A percentile compares a stretch with the other conserved stretches of the same genome.
Evolutionary conservation across 305 asterid species (phyloP).

Genomic region (Rubia peregrina): DNA sequence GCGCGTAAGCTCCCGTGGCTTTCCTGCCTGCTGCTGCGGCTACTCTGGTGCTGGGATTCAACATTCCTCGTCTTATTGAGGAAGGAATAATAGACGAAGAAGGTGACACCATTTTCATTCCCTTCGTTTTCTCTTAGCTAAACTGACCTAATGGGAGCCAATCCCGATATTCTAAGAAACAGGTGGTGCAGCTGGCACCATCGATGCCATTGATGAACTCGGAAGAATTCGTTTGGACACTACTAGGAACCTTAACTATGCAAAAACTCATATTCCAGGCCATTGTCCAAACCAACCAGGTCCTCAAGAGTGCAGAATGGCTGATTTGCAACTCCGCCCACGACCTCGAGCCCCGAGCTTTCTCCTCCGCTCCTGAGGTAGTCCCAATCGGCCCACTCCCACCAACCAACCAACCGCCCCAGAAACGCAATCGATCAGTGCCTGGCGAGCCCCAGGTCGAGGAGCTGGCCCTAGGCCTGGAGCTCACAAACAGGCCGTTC

Average conservation of each 20-base stretch:
- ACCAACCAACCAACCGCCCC: slow-evolving; percentile 29
- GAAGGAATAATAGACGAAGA: slow-evolving; percentile 43
- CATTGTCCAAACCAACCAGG: slow-evolving; percentile 7
- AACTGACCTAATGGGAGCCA: too few species aligned
- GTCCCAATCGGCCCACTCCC: slow-evolving; percentile 57
- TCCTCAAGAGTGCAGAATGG: slow-evolving; percentile 30
- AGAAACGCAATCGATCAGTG: slow-evolving; percentile 34
- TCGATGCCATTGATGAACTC: slow-evolving; percentile 40
- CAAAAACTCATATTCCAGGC: slow-evolving; percentile 36
- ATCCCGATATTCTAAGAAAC: slow-evolving; percentile 13
- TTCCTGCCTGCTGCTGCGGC: slow-evolving; percentile 48
- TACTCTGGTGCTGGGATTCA: slow-evolving; percentile 25
- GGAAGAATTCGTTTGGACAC: slow-evolving; percentile 34
- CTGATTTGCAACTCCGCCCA: slow-evolving; percentile 47
- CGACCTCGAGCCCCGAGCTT: slow-evolving; percentile 54
- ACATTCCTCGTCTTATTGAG: slow-evolving; percentile 33
- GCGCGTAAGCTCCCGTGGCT: slow-evolving; percentile 37
- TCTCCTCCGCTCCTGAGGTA: slow-evolving; percentile 31
- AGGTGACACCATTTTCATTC: slow-evolving; percentile 33
- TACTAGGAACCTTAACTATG: slow-evolving; percentile 27
- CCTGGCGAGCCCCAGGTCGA: slow-evolving; percentile 36
- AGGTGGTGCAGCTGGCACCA: slow-evolving; percentile 38
- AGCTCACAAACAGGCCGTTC: slow-evolving; percentile 43
- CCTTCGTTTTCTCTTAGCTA: neutral
- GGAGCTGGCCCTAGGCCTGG: slow-evolving; percentile 58